Base-by-base conservation (phyloP, 139 green algal genomes). In the Eudorina sp. region DNA sequence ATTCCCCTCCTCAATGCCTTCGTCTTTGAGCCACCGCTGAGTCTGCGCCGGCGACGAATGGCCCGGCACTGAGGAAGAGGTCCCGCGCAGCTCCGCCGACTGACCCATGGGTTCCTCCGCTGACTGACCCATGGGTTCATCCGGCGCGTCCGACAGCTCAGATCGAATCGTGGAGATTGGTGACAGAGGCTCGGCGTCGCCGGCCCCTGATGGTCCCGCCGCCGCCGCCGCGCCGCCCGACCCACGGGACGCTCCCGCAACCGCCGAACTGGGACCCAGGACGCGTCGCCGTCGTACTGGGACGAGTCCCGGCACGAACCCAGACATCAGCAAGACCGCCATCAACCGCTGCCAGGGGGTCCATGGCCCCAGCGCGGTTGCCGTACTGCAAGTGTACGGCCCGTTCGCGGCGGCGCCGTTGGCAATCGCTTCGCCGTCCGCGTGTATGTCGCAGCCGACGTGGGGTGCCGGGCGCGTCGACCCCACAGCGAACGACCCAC, bases 301-400 rank as follows among this genome's bases (percentile, higher is more conserved):
- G 23, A 84, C 70, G 18, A 68, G n/a, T 0, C 21, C 58, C 83
- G 62, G 43, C 34, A 68, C 90, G 16, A 91, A 18, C 27, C 51
- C 85, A 0, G 83, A 40, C 11, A 94, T 74, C 41, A 94, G 85
- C 74, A 87, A 53, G 21, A 82, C 89, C 40, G 82, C 89, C 70
- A 84, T 40, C 25, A 91, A 34, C 72, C 88, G 69, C 53, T 89
- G 76, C 88, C 88, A 91, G 1, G 80, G 69, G 6, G 40, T 85
- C 46, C 85, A 66, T 3, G 18, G 16, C 6, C 53, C 84, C 14
- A 62, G 55, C 45, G 80, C 29, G 1, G 27, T 38, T 13, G 29
- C n/a, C 40, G 34, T 29, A 11, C 40, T 27, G 29, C 41, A 53
- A 43, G 7, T 23, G 66, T 72, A 66, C 38, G 85, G 64, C 13